phyloP scores from a whole-genome alignment of 192 early-diverging fungal genomes.

The Mortierella antarctica region DNA sequence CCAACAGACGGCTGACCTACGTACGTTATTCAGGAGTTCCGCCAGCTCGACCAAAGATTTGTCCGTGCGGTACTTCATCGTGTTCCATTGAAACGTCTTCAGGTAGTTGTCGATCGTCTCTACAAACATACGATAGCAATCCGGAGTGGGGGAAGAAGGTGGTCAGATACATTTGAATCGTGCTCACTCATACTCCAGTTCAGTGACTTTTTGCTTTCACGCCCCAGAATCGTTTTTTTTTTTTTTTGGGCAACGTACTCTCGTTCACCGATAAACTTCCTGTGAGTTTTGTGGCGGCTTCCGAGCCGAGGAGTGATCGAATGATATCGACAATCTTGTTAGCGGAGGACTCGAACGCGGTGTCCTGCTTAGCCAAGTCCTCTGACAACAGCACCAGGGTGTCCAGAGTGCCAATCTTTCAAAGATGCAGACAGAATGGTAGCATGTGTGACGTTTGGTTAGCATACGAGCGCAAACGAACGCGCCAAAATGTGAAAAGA shows the following conservation, averaged over 20 bases:
- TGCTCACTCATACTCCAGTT: not conserved
- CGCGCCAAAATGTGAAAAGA: not conserved
- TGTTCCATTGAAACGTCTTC: constrained; percentile 93
- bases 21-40: constrained; percentile 80
- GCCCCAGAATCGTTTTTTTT: not conserved
- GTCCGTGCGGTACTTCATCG: constrained; percentile 96
- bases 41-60: constrained; percentile 89
- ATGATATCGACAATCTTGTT: constrained; percentile 91
- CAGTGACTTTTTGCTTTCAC: constrained; percentile 2
- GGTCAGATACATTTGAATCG: not conserved
- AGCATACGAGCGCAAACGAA: no score
- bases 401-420: constrained; percentile 95
- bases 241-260: constrained; percentile 72
- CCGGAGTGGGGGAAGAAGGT: not conserved
- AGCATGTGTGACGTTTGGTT: no score
- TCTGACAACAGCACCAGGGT: constrained; percentile 93
- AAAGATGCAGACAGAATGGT: no score
- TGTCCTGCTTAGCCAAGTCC: constrained; percentile 90
- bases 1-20: not conserved
- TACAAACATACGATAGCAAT: constrained; percentile 30
- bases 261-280: constrained; percentile 80
- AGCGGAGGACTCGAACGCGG: constrained; percentile 75
- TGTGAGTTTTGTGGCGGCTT: constrained; percentile 65
- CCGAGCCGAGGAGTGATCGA: constrained; percentile 73
- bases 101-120: constrained; percentile 91